Evolutionary conservation across 2,329 filamentous ascomycete genomes (phyloP).

Genomic region (Clonostachys chloroleuca): DNA sequence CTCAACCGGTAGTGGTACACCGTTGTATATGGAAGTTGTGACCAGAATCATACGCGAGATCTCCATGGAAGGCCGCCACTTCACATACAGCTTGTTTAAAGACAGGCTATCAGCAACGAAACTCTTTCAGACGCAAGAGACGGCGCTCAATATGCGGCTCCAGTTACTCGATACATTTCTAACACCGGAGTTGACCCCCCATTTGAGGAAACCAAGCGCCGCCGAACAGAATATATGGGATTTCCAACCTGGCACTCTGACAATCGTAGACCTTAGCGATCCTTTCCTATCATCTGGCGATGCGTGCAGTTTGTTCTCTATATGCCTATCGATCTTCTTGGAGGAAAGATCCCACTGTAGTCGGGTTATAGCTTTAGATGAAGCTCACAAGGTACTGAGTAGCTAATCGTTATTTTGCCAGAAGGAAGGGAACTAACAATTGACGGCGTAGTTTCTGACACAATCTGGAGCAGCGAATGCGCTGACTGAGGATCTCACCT

Average conservation of each 20-base stretch:
- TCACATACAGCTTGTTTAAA: conserved; percentile 48
- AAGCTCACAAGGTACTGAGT: conserved; percentile 75
- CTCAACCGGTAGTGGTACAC: conserved; percentile 27
- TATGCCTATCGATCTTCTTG: conserved; percentile 63
- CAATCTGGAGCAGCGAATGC: conserved; percentile 30
- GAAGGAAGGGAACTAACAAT: no score
- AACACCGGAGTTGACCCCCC: conserved; percentile 4
- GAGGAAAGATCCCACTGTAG: conserved; percentile 41
- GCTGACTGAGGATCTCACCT: conserved; percentile 59
- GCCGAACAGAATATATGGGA: conserved; percentile 9
- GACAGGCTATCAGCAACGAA: conserved; percentile 15
- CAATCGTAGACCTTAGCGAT: conserved; percentile 63
- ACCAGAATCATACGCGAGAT: conserved; percentile 52
- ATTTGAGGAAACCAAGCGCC: not conserved
- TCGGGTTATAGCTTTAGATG: conserved; percentile 65
- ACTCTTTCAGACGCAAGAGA: conserved; percentile 43
- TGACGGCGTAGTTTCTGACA: no score
- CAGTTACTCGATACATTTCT: conserved; percentile 54
- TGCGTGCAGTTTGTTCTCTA: conserved; percentile 69
- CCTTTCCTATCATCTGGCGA: conserved; percentile 63
- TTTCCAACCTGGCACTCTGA: conserved; percentile 22
- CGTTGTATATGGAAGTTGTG: conserved; percentile 55
- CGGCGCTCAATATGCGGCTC: conserved; percentile 38
- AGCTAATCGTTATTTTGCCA: not conserved
- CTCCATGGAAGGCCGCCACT: conserved; percentile 27